Base-by-base conservation (phyloP, 768 basidiomycete species). In the Porphyrellus cyaneotinctus region DNA sequence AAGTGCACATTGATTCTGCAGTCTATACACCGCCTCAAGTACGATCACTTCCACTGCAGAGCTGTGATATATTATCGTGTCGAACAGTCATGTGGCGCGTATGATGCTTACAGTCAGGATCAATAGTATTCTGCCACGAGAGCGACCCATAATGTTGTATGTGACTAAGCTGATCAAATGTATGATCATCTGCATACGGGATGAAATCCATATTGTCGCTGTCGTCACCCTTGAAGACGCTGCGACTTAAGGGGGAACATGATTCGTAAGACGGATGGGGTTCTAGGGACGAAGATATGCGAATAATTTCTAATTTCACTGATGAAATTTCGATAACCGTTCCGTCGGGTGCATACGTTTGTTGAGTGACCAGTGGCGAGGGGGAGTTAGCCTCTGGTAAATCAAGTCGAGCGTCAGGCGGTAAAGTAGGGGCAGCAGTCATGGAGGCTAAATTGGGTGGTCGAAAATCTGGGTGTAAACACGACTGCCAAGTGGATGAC, bases 171-270 rank as follows among this genome's bases (percentile, higher is more conserved):
- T 64, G 67, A 45, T 80, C 58, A 56, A 88, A 89, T 0, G 43
- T 59, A 3, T 75, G 74, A 39, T 88, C 85, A 58, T 88, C 85
- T 0, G 78, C 73, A 47, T 80, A 80, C 2, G 85, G 85, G 7
- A 86, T 65, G 62, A 86, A 88, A 3, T 74, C 72, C 74, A 87
- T 76, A 20, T 69, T 64, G 53, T 75, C 71, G 7, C 79, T 69
- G 52, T 87, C 86, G 53, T 87, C 85, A 4, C 81, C 84, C 17
- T 72, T 69, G 41, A 75, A 72, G 15, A 82, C 69, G 42, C 72
- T 83, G 42, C 75, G 72, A 12, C 63, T 58, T 3, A 74, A 56
- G 2, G 84, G 81, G 2, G 82, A 72, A 60, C 83, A 85, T 2
- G 74, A 70, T 58, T 86, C 83, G 60, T 88, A 87, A 6, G 64